phyloP scores from a whole-genome alignment of 2,329 filamentous ascomycete genomes.

The Arthroderma sp. region DNA sequence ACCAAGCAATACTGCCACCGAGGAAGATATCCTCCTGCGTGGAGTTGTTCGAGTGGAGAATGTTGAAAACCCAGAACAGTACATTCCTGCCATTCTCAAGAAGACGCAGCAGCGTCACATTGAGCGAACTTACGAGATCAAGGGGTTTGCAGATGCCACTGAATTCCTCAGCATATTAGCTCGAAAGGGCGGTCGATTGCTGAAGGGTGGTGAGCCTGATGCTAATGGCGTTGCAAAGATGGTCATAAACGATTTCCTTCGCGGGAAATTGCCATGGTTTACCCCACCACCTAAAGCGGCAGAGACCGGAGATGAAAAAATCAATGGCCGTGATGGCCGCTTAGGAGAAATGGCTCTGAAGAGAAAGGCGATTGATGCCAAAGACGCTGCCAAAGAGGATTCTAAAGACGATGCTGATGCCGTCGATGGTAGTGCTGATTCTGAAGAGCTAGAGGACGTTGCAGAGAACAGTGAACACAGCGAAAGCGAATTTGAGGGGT shows the following conservation, averaged over 20 bases:
- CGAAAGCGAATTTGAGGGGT: conserved; percentile 32
- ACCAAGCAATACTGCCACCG: conserved; percentile 69
- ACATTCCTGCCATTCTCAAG: conserved; percentile 69
- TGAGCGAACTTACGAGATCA: conserved; percentile 84
- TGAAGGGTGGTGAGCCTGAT: conserved; percentile 90
- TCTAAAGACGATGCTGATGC: conserved; percentile 16
- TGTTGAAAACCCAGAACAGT: conserved; percentile 91
- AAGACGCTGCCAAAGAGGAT: conserved; percentile 23
- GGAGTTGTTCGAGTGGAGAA: conserved; percentile 93
- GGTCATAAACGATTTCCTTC: conserved; percentile 89
- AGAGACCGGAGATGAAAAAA: conserved; percentile 30
- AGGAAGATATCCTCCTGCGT: conserved; percentile 76
- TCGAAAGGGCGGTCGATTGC: conserved; percentile 69
- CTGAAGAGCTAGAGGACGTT: conserved; percentile 24
- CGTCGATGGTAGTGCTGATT: conserved; percentile 18
- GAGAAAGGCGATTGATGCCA: conserved; percentile 56
- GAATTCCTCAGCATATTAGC: conserved; percentile 81
- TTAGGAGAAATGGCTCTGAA: conserved; percentile 72
- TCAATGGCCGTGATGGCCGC: conserved; percentile 63
- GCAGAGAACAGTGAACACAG: conserved; percentile 23
- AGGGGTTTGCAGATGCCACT: conserved; percentile 61
- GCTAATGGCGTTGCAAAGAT: conserved; percentile 92
- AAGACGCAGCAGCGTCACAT: conserved; percentile 78
- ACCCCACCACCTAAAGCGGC: conserved; percentile 58
- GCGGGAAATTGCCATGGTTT: conserved; percentile 95